A percentile compares a stretch with the other conserved stretches of the same genome.
Evolutionary conservation across 2,329 filamentous ascomycete genomes (phyloP).

Genomic region (Knoxdaviesia proteae): DNA sequence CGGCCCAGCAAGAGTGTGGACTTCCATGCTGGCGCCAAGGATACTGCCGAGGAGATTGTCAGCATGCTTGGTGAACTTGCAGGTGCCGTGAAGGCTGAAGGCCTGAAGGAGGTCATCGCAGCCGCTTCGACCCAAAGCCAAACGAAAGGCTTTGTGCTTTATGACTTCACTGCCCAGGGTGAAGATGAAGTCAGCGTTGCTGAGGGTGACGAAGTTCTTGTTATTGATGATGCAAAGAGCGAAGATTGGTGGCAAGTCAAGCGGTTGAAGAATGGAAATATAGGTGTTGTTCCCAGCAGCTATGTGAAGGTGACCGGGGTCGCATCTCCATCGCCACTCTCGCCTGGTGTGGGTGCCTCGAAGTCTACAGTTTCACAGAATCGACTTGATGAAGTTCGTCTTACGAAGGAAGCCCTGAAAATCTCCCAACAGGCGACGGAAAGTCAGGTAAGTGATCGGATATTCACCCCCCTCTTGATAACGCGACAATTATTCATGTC

Average conservation of each 20-base stretch:
- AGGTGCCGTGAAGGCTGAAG: conserved; percentile 65
- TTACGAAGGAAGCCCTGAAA: conserved; percentile 62
- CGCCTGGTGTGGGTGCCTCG: conserved; percentile 30
- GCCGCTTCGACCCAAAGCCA: conserved; percentile 49
- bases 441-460: no score
- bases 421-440: conserved; percentile 9
- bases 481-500: no score
- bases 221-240: conserved; percentile 77
- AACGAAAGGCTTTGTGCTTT: conserved; percentile 72
- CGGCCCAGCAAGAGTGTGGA: conserved; percentile 86
- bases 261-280: conserved; percentile 73
- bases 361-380: conserved; percentile 58
- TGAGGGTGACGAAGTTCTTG: conserved; percentile 72
- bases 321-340: conserved; percentile 11
- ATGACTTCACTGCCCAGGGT: conserved; percentile 92
- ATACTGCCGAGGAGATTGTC: conserved; percentile 88
- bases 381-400: conserved; percentile 57
- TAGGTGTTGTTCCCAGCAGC: conserved; percentile 90
- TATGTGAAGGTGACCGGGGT: conserved; percentile 78
- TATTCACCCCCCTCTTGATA: no score
- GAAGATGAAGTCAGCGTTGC: conserved; percentile 90
- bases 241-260: conserved; percentile 98
- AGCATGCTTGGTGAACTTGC: conserved; percentile 71
- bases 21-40: conserved; percentile 92
- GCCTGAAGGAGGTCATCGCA: conserved; percentile 65